These are phyloP conservation scores for Puccinellia tenuiflora DNA, from an alignment of 176 grass and related monocot species.

Conservation along the genomic window DNA sequence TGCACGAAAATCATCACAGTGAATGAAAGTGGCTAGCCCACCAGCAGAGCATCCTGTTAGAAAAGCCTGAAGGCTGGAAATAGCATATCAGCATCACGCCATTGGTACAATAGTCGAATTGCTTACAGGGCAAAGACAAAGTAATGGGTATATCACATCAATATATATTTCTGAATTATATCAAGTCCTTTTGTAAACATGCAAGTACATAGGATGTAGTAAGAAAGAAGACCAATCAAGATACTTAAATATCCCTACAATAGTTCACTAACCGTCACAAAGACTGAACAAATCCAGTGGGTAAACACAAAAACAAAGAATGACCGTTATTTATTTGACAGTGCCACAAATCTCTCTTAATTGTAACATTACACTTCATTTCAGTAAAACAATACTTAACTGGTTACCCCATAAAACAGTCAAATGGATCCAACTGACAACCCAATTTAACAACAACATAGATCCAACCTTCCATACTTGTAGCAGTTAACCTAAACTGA, in stretches of 20 bases:
- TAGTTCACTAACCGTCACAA: not conserved
- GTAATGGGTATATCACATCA: not conserved
- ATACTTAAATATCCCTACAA: not conserved
- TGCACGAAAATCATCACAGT: constrained; percentile 72
- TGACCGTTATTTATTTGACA: not conserved
- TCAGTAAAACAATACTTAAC: not conserved
- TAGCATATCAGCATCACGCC: constrained; percentile 31
- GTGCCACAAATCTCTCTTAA: not conserved
- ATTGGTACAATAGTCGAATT: constrained; percentile 31
- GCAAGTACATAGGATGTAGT: not conserved
- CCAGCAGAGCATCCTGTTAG: constrained; percentile 91
- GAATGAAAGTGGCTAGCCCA: constrained; percentile 75
- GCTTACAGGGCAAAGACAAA: not conserved
- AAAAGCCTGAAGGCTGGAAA: constrained; percentile 71
- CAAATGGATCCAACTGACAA: not conserved
- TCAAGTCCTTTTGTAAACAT: not conserved
- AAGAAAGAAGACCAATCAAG: not conserved
- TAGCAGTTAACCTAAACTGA: not conserved
- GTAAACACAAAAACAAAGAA: not conserved
- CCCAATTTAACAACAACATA: not conserved
- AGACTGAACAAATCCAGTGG: not conserved
- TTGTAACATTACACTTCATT: not conserved
- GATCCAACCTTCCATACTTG: not conserved
- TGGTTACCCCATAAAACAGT: not conserved
- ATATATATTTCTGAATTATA: not conserved